Evolutionary conservation across 306 rosid genomes (phyloP).

Genomic region (Begonia masoniana): DNA sequence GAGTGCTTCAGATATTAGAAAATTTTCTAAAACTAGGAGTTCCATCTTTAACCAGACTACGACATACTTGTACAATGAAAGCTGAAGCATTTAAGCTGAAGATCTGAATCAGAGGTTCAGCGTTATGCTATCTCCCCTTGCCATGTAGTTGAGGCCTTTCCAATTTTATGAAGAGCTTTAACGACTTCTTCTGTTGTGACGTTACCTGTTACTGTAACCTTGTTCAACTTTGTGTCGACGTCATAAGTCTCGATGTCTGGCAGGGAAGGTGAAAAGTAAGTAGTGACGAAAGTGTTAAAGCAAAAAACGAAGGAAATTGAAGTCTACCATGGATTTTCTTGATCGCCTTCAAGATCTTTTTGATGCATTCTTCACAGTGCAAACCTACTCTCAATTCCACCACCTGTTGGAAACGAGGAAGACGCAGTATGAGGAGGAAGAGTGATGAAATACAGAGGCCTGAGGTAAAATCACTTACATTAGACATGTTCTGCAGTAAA

Average conservation of each 20-base stretch:
- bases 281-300: neutral
- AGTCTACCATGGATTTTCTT: constrained; percentile 64
- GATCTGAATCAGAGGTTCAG: too few relatives aligned
- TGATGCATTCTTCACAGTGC: constrained; percentile 81
- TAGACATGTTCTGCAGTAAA: too few relatives aligned
- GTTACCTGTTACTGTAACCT: constrained; percentile 66
- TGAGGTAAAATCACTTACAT: too few relatives aligned
- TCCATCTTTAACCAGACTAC: too few relatives aligned
- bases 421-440: too few relatives aligned
- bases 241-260: constrained; percentile 76
- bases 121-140: too few relatives aligned
- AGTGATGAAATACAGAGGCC: too few relatives aligned
- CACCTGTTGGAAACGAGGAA: constrained; percentile 18
- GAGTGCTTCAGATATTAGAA: too few relatives aligned
- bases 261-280: neutral
- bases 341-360: constrained; percentile 74
- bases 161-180: constrained; percentile 49
- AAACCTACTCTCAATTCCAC: constrained; percentile 82
- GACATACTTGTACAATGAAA: too few relatives aligned
- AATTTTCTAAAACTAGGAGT: too few relatives aligned
- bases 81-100: too few relatives aligned
- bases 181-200: constrained; percentile 56
- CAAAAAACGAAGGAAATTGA: neutral
- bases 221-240: constrained; percentile 50
- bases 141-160: constrained; percentile 53